Evolutionary conservation across 2,329 filamentous ascomycete species (phyloP).

Genomic region (Alternaria sp.): DNA sequence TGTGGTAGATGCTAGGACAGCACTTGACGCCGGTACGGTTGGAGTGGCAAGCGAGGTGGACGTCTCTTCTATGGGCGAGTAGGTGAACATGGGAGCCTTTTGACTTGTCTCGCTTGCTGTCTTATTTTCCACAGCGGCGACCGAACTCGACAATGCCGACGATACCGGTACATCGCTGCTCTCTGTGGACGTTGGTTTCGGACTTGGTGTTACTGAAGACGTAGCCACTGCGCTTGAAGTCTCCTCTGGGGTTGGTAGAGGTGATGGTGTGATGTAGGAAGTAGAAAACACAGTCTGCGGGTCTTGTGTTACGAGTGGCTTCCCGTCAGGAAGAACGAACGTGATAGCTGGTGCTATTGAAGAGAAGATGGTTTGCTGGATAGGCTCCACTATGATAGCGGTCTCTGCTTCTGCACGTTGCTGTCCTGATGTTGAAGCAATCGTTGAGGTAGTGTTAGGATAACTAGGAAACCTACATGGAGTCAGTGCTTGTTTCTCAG

Average conservation of each 20-base stretch:
- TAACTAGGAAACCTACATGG: conserved; percentile 33
- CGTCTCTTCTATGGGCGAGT: conserved; percentile 26
- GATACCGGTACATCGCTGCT: conserved; percentile 7
- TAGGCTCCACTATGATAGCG: conserved; percentile 42
- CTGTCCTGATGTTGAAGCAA: conserved; percentile 11
- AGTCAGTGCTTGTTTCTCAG: conserved; percentile 13
- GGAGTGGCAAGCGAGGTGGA: conserved; percentile 8
- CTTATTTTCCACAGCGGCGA: conserved; percentile 19
- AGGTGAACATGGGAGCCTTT: conserved; percentile 31
- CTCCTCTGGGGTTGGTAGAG: conserved; percentile 16
- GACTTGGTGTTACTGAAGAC: conserved; percentile 7
- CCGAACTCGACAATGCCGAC: conserved; percentile 16
- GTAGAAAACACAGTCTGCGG: conserved; percentile 40
- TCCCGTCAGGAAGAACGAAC: conserved; percentile 39
- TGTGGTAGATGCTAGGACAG: conserved; percentile 12
- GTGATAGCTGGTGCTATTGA: conserved; percentile 38
- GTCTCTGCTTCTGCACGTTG: conserved; percentile 35
- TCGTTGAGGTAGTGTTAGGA: conserved; percentile 25
- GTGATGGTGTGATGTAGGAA: conserved; percentile 35
- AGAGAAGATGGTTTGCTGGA: conserved; percentile 37
- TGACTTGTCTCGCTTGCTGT: conserved; percentile 20
- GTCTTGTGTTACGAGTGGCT: conserved; percentile 39
- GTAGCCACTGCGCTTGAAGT: conserved; percentile 17
- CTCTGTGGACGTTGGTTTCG: conserved; percentile 6
- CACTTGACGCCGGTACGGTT: conserved; percentile 3